These are phyloP conservation scores for Grigorovia humatica DNA, from an alignment of 805 yeast genomes.

Conservation along the genomic window DNA sequence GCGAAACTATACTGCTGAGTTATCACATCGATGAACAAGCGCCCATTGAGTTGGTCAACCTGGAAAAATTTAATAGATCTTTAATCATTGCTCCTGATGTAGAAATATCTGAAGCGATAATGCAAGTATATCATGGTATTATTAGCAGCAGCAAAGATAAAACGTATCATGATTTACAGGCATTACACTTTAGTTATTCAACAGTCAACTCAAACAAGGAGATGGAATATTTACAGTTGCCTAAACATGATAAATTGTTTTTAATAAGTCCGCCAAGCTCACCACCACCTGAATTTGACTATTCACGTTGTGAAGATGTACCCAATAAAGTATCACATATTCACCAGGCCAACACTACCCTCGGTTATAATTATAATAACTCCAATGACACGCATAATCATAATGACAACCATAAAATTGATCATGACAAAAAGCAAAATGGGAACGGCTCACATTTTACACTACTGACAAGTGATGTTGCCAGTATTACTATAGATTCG, in stretches of 20 bases:
- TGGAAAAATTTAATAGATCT: constrained; percentile 16
- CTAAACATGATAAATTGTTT: constrained; percentile 28
- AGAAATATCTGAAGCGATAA: constrained; percentile 6
- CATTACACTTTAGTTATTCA: constrained; percentile 11
- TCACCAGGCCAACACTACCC: not conserved
- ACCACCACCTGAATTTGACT: constrained; percentile 34
- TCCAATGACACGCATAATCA: not conserved
- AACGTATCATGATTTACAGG: not conserved
- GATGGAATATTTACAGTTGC: constrained; percentile 23
- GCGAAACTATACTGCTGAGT: constrained; percentile 9
- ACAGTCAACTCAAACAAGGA: constrained; percentile 6
- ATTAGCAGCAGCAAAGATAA: not conserved
- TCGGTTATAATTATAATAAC: not conserved
- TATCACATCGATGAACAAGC: constrained; percentile 7
- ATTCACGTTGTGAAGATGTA: constrained; percentile 29
- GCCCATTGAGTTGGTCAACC: constrained; percentile 19
- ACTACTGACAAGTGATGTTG: constrained; percentile 12
- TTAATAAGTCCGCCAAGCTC: constrained; percentile 35
- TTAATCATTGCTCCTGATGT: constrained; percentile 15
- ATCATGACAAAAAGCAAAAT: not conserved
- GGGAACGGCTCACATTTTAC: constrained; percentile 3
- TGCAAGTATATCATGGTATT: not conserved
- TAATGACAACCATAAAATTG: not conserved
- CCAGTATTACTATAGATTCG: constrained; percentile 15
- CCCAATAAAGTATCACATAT: constrained; percentile 16